Percentiles rank a stretch among this genome's conserved stretches.
Evolutionary conservation across 2,329 filamentous ascomycete genomes (phyloP).

Genomic region (Venturia aucupariae): DNA sequence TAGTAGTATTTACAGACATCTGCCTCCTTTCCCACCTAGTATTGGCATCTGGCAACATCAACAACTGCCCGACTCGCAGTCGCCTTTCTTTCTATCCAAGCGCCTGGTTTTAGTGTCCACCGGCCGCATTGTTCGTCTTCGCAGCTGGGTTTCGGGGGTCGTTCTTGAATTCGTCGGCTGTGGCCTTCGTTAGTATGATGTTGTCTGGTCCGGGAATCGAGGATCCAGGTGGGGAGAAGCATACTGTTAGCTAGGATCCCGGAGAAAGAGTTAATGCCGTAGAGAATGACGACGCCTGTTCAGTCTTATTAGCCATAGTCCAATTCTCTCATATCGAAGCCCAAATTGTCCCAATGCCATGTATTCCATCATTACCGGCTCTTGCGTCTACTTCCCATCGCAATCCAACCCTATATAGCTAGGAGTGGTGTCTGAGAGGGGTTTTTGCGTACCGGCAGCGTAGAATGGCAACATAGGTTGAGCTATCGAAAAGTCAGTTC

Average conservation of each 20-base stretch:
- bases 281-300: constrained; percentile 73
- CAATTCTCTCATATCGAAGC: not conserved
- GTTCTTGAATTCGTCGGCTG: constrained; percentile 94
- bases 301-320: not conserved
- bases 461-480: constrained; percentile 90
- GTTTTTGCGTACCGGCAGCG: constrained; percentile 66
- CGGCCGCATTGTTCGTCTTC: not conserved
- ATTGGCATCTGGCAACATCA: not conserved
- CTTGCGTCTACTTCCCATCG: not conserved
- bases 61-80: not conserved
- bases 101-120: not conserved
- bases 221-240: constrained; percentile 26
- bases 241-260: constrained; percentile 70
- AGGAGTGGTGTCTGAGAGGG: no score
- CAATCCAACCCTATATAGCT: no score
- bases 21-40: not conserved
- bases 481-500: constrained; percentile 46
- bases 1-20: not conserved
- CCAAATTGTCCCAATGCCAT: not conserved
- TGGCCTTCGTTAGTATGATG: constrained; percentile 1
- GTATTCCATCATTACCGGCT: not conserved
- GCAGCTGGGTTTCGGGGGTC: constrained; percentile 72
- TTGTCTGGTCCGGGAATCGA: not conserved
- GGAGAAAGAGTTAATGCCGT: constrained; percentile 81
- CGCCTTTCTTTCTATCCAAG: not conserved